Base-by-base conservation (phyloP, 1,284 basidiomycete species). In the Malassezia psittaci region DNA sequence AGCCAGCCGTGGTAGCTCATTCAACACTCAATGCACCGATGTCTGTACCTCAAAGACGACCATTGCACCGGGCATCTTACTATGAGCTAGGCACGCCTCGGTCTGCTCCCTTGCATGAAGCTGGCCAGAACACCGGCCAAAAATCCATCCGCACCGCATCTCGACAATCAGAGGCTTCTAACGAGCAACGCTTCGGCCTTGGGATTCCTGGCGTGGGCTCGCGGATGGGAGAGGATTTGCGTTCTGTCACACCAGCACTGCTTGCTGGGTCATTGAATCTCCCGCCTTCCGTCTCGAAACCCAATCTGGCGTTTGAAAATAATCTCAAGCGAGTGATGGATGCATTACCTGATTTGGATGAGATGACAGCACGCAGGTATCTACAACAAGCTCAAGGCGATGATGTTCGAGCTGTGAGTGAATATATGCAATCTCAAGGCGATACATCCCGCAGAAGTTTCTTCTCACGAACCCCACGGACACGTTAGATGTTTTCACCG, bases 301-400 rank as follows among this genome's bases (percentile, higher is more conserved):
- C 24, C 5, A 41, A 45, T 7, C 10, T 48, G 13, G 40, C n/a
- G 13, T 19, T 51, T n/a, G 33, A 46, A n/a, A 46, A 44, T 21
- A 37, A 19, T 3, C 33, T 57, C 34, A 24, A 18, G 16, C 48
- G 48, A 7, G 18, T 57, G 45, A 38, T 41, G 19, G 55, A 57
- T 19, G 55, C 55, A 11, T 32, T 57, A 10, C 55, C 55, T 5
- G 45, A 57, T 8, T 29, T 46, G 18, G 45, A 57, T 38, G 55
- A 57, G 18, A 32, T 19, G 7, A 52, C 51, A 6, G 48, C 48
- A 24, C 50, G 45, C 15, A 18, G 13, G 9, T 57, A 52, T 29
- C 21, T 57, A 13, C 7, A 16, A 37, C 44, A 42, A 8, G 18
- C 35, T 11, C 21, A 52, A 7, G 51, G 51, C 45, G 55, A 57